A percentile compares a stretch with the other conserved stretches of the same genome.
Evolutionary conservation across 192 early-diverging fungal species (phyloP).

Genomic region (Entomortierella lignicola): DNA sequence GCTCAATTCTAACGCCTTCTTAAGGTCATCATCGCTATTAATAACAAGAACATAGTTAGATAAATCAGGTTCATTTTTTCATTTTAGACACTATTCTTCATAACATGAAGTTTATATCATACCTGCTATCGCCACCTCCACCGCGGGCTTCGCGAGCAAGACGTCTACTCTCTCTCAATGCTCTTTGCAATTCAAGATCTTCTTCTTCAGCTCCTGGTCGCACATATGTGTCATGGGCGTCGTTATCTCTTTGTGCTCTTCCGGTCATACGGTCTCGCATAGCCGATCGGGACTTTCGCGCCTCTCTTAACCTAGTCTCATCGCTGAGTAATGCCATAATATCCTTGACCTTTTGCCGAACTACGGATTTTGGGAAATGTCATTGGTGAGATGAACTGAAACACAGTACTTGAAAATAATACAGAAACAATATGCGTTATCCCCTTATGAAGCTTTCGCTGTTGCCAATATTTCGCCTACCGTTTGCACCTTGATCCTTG

Average conservation of each 20-base stretch:
- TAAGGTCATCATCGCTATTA: conserved; percentile 54
- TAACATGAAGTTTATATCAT: background rate
- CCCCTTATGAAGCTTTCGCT: too few relatives aligned
- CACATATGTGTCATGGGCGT: conserved; percentile 35
- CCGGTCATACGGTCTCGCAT: conserved; percentile 73
- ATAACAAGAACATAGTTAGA: background rate
- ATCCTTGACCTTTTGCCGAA: conserved; percentile 94
- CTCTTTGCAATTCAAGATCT: conserved; percentile 81
- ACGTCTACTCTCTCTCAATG: conserved; percentile 85
- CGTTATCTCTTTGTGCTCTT: conserved; percentile 40
- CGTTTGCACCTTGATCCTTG: conserved; percentile 90
- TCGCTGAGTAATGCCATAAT: conserved; percentile 85
- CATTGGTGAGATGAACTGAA: too few relatives aligned
- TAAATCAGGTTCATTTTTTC: too few relatives aligned
- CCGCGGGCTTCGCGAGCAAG: conserved; percentile 57
- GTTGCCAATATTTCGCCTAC: conserved; percentile 50
- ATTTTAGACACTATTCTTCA: too few relatives aligned
- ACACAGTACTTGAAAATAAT: too few relatives aligned
- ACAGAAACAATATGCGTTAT: too few relatives aligned
- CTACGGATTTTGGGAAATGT: conserved; percentile 62
- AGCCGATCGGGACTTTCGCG: conserved; percentile 72
- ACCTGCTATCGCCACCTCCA: conserved; percentile 17
- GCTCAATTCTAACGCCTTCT: conserved; percentile 59
- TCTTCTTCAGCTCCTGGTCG: conserved; percentile 70
- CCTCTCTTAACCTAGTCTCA: conserved; percentile 79